Base-by-base conservation (phyloP, 495 filamentous ascomycete species). In the Thermothielavioides terrestris region DNA sequence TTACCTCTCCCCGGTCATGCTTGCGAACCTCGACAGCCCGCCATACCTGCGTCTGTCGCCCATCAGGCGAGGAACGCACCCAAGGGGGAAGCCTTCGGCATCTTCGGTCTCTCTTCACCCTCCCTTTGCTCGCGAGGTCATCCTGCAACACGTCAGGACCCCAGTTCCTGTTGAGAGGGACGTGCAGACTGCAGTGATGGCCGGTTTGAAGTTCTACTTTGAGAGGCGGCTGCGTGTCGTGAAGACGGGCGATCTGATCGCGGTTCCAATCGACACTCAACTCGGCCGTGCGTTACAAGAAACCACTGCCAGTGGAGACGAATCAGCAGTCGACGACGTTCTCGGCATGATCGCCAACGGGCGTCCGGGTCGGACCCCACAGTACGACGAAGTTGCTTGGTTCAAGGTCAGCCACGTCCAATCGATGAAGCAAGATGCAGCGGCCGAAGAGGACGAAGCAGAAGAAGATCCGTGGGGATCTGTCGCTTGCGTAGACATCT, bases 111-210 rank as follows among this genome's bases (percentile, higher is more conserved):
- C 52, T 26, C 22, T 75, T n/a, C 79, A 72, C 32, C 92, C 94
- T 0, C 94, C 89, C 2, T 75, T 84, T 48, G 94, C 92, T 14
- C 88, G 88, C 53, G 91, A 97, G 62, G 83, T 97, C 23, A 94
- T 86, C 1, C 66, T 98, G n/a, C 75, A 88, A 37, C 92, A 94
- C 54, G 77, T 98, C 34, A 83, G 88, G 7, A 96, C 89, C 0
- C 94, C 92, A 0, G 67, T 91, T 8, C 87, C 88, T 7, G 89
- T 85, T 30, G 90, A 97, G 50, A 77, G 87, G 21, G 74, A 84
- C 9, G 77, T 95, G 6, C 88, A 97, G 55, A 83, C 86, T 12
- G 82, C 81, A 8, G 75, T 96, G 10, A 87, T 96, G 56, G 77
- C 84, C 4, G 87, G 84, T 5, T 62, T 98, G 20, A 95, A 94